Evolutionary conservation across 495 filamentous ascomycete genomes (phyloP).

Genomic region (Ascodesmis nigricans): DNA sequence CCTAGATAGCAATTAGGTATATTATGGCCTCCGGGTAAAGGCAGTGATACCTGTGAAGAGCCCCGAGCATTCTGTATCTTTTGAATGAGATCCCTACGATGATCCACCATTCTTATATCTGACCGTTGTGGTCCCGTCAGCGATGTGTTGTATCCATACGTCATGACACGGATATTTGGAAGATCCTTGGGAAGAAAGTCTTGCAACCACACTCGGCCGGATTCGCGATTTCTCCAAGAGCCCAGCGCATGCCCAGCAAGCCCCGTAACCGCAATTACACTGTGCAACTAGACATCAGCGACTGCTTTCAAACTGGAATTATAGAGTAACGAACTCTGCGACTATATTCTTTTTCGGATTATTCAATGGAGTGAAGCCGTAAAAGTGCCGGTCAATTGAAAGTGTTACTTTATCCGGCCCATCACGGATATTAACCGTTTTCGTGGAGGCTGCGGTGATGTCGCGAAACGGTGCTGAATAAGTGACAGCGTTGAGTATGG

Average conservation of each 20-base stretch:
- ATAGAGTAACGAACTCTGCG: constrained; percentile 3
- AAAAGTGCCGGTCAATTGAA: constrained; percentile 3
- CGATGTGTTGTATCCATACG: constrained; percentile 9
- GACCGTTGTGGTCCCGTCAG: no score
- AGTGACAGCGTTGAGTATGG: background rate
- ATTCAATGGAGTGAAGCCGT: constrained; percentile 6
- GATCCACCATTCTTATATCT: constrained; percentile 1
- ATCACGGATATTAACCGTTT: background rate
- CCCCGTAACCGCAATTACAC: constrained; percentile 1
- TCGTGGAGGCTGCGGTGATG: background rate
- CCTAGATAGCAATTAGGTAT: background rate
- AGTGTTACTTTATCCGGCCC: background rate
- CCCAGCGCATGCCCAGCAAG: constrained; percentile 1
- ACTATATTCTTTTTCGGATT: constrained; percentile 1
- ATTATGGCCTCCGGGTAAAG: no score
- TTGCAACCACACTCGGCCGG: constrained; percentile 3
- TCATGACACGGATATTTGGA: constrained; percentile 5
- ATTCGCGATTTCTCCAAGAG: constrained; percentile 1
- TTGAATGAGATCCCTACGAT: constrained; percentile 1
- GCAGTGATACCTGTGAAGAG: background rate
- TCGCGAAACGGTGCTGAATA: background rate
- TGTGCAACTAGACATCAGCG: background rate
- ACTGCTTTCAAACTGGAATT: background rate
- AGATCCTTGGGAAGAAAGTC: constrained; percentile 6
- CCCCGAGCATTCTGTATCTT: constrained; percentile 1